Base-by-base conservation (phyloP, 2,329 filamentous ascomycete genomes). In the Pseudopyricularia javanii region DNA sequence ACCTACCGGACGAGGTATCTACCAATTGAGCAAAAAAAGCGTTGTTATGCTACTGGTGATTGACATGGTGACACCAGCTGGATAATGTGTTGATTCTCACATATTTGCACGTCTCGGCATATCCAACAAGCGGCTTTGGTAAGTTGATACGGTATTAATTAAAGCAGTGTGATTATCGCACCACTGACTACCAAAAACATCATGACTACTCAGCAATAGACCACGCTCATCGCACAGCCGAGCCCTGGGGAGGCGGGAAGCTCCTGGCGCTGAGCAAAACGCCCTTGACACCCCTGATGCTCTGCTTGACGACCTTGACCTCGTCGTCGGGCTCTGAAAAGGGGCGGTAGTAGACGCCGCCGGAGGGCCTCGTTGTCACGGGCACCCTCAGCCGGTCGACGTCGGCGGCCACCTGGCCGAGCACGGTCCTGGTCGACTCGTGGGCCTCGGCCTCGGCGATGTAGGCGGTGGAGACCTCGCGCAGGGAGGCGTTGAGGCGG, bases 231-330 rank as follows among this genome's bases (percentile, higher is more conserved):
- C 40, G 40, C 40, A 45, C 20, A 5, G 40, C 17, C 7, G 40
- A 45, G n/a, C 40, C 40, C 22, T 45, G 40, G 7, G 40, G 40
- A 45, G 40, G 40, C n/a, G 83, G 85, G 58, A 91, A 91, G 60
- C 80, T 87, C 61, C 85, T 79, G 4, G 87, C 79, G 61, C 82
- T 88, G 53, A 94, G 66, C 59, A 93, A 70, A 11, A 88, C 79
- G 1, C 88, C 88, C 71, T 94, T 94, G 43, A 93, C 79, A 54
- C 85, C 78, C 57, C 88, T 73, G 51, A 94, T 91, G 56, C 85
- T 86, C 57, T 81, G 81, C 68, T 86, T 87, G 20, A 87, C 74
- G 62, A 79, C 81, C 57, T 80, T 80, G 60, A 89, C 82, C 67
- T 87, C 85, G 66, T 91, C 86, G 56, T 82, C 76, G 30, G 77